A percentile compares a stretch with the other conserved stretches of the same genome.
Evolutionary conservation across 2,329 filamentous ascomycete genomes (phyloP).

Genomic region (Phoma sp.): DNA sequence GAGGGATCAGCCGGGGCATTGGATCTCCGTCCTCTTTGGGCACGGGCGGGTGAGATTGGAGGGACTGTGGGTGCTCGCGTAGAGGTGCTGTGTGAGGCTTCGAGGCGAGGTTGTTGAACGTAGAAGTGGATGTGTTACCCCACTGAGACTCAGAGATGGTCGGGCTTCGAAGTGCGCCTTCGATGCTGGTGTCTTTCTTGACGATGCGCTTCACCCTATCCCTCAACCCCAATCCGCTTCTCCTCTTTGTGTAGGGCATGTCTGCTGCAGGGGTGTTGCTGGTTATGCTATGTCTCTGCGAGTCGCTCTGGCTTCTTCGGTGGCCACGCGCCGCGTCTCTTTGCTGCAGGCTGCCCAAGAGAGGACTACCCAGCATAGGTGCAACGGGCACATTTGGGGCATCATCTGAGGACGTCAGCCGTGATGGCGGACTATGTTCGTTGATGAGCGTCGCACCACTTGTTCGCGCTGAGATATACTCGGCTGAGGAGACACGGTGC

Average conservation of each 20-base stretch:
- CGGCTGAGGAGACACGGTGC: slow-evolving; percentile 28
- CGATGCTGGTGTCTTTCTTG: slow-evolving; percentile 27
- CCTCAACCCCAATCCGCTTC: slow-evolving; percentile 32
- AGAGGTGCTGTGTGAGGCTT: background rate
- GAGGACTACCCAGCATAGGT: slow-evolving; percentile 5
- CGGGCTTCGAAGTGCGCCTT: slow-evolving; percentile 3
- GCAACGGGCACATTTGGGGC: slow-evolving; percentile 14
- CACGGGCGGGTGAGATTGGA: background rate
- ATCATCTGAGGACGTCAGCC: slow-evolving; percentile 25
- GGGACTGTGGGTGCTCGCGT: slow-evolving; percentile 1
- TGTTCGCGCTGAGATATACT: slow-evolving; percentile 38
- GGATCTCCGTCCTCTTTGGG: background rate
- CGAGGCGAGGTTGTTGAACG: background rate
- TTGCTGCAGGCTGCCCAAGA: slow-evolving; percentile 14
- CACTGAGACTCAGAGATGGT: slow-evolving; percentile 4
- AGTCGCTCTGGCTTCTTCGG: slow-evolving; percentile 22
- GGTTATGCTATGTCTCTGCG: slow-evolving; percentile 27
- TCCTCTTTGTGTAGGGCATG: slow-evolving; percentile 21
- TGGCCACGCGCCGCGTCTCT: slow-evolving; percentile 1
- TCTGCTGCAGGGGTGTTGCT: slow-evolving; percentile 34
- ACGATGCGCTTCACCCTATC: slow-evolving; percentile 40
- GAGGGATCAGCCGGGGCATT: slow-evolving; percentile 12
- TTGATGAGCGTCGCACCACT: slow-evolving; percentile 45
- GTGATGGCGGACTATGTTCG: slow-evolving; percentile 25
- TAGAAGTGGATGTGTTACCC: slow-evolving; percentile 3